Conservation (phyloP, 1,139 yeast genomes). For the Zhuliangozyma parablackwelliae region DNA sequence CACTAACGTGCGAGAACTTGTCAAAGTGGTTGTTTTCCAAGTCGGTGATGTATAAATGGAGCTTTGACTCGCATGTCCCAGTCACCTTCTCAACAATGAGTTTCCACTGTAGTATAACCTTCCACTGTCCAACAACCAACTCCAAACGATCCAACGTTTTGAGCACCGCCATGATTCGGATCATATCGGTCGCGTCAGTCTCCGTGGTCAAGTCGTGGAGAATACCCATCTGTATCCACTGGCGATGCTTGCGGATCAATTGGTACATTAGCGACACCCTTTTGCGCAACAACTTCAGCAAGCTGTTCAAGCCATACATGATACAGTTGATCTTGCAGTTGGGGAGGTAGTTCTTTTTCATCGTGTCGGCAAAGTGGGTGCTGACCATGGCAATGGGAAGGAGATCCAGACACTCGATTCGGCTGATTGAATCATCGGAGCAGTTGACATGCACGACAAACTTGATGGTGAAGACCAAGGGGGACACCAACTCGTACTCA, state of each 20-base stretch:
- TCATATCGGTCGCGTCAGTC: slow-evolving; percentile 13
- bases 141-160: slow-evolving; percentile 18
- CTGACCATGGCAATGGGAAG: slow-evolving; percentile 17
- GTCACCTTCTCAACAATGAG: slow-evolving; percentile 19
- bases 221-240: background rate
- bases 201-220: slow-evolving; percentile 5
- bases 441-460: slow-evolving; percentile 17
- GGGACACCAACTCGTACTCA: slow-evolving; percentile 18
- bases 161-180: slow-evolving; percentile 15
- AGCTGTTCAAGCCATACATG: slow-evolving; percentile 29
- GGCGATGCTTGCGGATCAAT: slow-evolving; percentile 15
- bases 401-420: slow-evolving; percentile 10
- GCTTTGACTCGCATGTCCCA: slow-evolving; percentile 25
- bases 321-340: slow-evolving; percentile 23
- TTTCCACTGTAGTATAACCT: slow-evolving; percentile 23
- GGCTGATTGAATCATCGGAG: slow-evolving; percentile 14
- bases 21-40: slow-evolving; percentile 6
- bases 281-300: slow-evolving; percentile 21
- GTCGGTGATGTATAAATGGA: slow-evolving; percentile 13
- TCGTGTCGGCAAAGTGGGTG: slow-evolving; percentile 15
- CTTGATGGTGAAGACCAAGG: slow-evolving; percentile 20
- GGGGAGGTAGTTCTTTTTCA: slow-evolving; percentile 23
- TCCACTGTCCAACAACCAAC: slow-evolving; percentile 12
- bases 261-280: slow-evolving; percentile 19
- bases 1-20: slow-evolving; percentile 8